Conservation (phyloP, 2,329 filamentous ascomycete genomes). For the Epichloe glyceriae region DNA sequence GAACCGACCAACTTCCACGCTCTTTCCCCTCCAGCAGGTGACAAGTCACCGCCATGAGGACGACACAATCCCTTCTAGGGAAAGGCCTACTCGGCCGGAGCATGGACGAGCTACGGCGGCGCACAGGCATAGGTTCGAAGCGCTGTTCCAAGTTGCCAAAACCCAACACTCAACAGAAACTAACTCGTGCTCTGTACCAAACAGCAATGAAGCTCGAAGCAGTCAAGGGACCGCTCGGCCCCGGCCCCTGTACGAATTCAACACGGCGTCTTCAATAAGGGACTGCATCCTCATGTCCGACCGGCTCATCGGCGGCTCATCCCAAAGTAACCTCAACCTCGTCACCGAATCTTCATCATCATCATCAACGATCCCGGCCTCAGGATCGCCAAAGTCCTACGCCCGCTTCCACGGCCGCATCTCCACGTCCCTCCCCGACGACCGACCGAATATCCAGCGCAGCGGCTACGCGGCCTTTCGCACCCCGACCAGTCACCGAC, state of each 20-base stretch:
- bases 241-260: slow-evolving; percentile 52
- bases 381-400: slow-evolving; percentile 31
- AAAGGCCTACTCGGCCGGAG: slow-evolving; percentile 47
- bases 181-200: neutral
- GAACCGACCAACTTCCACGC: neutral
- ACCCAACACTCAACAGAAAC: neutral
- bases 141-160: neutral
- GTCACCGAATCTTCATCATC: slow-evolving; percentile 20
- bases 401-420: slow-evolving; percentile 79
- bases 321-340: slow-evolving; percentile 58
- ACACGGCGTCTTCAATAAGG: slow-evolving; percentile 29
- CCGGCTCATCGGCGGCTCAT: slow-evolving; percentile 74
- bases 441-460: slow-evolving; percentile 61
- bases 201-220: slow-evolving; percentile 57
- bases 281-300: slow-evolving; percentile 74
- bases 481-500: slow-evolving; percentile 64
- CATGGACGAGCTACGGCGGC: slow-evolving; percentile 45
- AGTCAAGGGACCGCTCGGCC: slow-evolving; percentile 49
- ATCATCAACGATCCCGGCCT: slow-evolving; percentile 6
- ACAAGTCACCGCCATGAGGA: slow-evolving; percentile 28
- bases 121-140: slow-evolving; percentile 37
- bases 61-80: slow-evolving; percentile 27
- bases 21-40: neutral
- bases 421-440: slow-evolving; percentile 66
- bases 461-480: slow-evolving; percentile 86